Evolutionary conservation across 805 yeast genomes (phyloP).

Genomic region (Osmozyma mogii): DNA sequence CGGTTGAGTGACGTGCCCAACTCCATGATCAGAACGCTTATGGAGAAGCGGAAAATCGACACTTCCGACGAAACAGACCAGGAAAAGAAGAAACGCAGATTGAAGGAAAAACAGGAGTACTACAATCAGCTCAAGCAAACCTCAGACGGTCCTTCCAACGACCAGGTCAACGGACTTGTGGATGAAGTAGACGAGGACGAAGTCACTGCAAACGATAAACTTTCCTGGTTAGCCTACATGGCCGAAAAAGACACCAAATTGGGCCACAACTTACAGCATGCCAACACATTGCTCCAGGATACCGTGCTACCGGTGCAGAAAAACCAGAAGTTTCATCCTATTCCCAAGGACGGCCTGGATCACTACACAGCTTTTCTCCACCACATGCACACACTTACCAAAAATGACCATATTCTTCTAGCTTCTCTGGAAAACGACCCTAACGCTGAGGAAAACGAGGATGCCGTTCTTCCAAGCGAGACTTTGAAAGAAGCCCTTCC

Average conservation of each 20-base stretch:
- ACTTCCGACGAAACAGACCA: slow-evolving; percentile 24
- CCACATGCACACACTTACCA: slow-evolving; percentile 19
- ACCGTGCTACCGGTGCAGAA: slow-evolving; percentile 21
- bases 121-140: slow-evolving; percentile 29
- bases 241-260: slow-evolving; percentile 24
- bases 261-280: slow-evolving; percentile 26
- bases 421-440: slow-evolving; percentile 18
- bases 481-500: slow-evolving; percentile 20
- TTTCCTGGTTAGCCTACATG: slow-evolving; percentile 32
- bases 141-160: slow-evolving; percentile 10
- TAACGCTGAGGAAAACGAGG: slow-evolving; percentile 6
- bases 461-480: slow-evolving; percentile 14
- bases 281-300: slow-evolving; percentile 20
- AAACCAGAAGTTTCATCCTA: slow-evolving; percentile 24
- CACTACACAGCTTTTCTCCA: slow-evolving; percentile 13
- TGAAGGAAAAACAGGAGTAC: slow-evolving; percentile 32
- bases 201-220: slow-evolving; percentile 16
- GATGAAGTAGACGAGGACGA: slow-evolving; percentile 20
- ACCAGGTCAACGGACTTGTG: slow-evolving; percentile 7
- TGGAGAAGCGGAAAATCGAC: slow-evolving; percentile 32
- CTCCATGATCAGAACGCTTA: slow-evolving; percentile 22
- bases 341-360: slow-evolving; percentile 9
- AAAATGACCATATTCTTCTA: slow-evolving; percentile 23
- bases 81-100: slow-evolving; percentile 25
- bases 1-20: slow-evolving; percentile 24